Conservation (phyloP, 352 stramenopile species). For the Phytopythium cucurbitacearum region DNA sequence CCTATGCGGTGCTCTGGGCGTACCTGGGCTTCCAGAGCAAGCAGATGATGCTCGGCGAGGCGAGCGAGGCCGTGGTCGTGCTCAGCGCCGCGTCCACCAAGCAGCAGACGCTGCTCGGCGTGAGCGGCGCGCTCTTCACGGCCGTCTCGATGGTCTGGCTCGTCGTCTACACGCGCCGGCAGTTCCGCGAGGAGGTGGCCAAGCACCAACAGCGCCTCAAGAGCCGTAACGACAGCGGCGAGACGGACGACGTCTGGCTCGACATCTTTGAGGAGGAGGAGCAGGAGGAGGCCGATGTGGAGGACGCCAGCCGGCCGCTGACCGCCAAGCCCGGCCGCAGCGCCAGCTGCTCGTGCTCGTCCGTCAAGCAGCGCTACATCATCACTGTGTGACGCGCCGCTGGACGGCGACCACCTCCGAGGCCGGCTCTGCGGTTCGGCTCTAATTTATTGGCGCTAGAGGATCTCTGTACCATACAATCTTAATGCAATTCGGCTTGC, state of each 20-base stretch:
- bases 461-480: no score
- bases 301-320: slow-evolving; percentile 8
- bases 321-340: slow-evolving; percentile 1
- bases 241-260: slow-evolving; percentile 24
- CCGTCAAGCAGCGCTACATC: slow-evolving; percentile 8
- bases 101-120: slow-evolving; percentile 24
- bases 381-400: not conserved
- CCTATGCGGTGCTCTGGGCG: slow-evolving; percentile 55
- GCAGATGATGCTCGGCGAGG: slow-evolving; percentile 23
- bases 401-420: no score
- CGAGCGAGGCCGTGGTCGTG: slow-evolving; percentile 8
- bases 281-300: not conserved
- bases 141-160: slow-evolving; percentile 41
- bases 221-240: slow-evolving; percentile 7
- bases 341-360: slow-evolving; percentile 5
- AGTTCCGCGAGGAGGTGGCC: slow-evolving; percentile 32
- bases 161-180: slow-evolving; percentile 42
- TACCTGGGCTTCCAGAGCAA: slow-evolving; percentile 62
- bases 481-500: no score
- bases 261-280: slow-evolving; percentile 24
- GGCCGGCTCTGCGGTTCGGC: no score
- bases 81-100: slow-evolving; percentile 13
- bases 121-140: slow-evolving; percentile 28
- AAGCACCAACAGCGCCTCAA: slow-evolving; percentile 27
- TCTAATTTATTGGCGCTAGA: no score